Evolutionary conservation across 108 stramenopile genomes (phyloP).

Genomic region (Skeletonema potamos): DNA sequence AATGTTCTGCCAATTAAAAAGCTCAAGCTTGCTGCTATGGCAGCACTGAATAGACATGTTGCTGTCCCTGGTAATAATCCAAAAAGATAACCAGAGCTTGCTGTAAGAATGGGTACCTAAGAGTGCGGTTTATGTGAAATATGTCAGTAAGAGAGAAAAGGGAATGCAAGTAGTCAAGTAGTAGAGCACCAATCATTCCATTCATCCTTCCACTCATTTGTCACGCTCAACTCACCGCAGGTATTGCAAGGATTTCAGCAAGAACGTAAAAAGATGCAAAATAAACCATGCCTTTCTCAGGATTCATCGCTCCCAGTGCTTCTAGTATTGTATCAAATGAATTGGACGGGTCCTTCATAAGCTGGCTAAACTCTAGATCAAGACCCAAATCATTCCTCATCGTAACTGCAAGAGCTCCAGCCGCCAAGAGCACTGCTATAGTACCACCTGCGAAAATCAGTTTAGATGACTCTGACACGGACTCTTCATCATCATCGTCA

Average conservation of each 20-base stretch:
- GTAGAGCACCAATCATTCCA: background rate
- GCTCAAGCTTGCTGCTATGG: conserved; percentile 66
- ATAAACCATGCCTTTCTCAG: conserved; percentile 33
- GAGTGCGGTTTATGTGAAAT: background rate
- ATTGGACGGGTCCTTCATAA: conserved; percentile 30
- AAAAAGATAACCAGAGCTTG: conserved; percentile 87
- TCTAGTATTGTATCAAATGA: conserved; percentile 33
- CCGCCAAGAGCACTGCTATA: conserved; percentile 14
- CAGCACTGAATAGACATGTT: conserved; percentile 69
- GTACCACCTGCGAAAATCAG: conserved; percentile 22
- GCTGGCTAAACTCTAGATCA: conserved; percentile 32
- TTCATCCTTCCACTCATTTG: background rate
- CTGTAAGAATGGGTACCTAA: conserved; percentile 68
- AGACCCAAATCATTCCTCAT: conserved; percentile 32
- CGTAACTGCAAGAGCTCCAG: conserved; percentile 17
- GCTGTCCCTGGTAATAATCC: conserved; percentile 74
- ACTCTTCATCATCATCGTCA: background rate
- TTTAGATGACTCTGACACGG: background rate
- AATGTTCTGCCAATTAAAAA: conserved; percentile 84
- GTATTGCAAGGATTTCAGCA: conserved; percentile 84
- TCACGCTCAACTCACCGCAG: conserved; percentile 25
- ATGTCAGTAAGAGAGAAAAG: background rate
- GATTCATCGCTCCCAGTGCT: conserved; percentile 24
- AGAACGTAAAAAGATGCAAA: conserved; percentile 51
- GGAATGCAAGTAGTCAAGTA: background rate